phyloP scores from a whole-genome alignment of 768 basidiomycete genomes.

The Tulasnella sp. region DNA sequence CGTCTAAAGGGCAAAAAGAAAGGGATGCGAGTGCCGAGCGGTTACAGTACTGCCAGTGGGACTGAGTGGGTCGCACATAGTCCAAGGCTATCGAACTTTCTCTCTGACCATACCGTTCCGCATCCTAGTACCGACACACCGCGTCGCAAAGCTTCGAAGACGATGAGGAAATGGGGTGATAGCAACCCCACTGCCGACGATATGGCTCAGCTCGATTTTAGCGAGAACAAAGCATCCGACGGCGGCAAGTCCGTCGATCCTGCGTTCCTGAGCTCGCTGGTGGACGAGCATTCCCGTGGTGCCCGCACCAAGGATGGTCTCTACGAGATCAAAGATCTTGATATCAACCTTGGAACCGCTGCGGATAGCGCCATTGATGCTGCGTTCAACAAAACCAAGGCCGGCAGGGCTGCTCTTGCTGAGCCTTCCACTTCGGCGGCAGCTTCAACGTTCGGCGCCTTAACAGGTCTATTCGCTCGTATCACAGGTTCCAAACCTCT shows the following conservation, averaged over 20 bases:
- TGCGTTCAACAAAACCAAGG: conserved; percentile 35
- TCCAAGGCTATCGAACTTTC: no score
- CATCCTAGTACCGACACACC: conserved; percentile 47
- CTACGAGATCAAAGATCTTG: conserved; percentile 77
- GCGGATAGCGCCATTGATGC: conserved; percentile 38
- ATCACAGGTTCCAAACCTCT: conserved; percentile 73
- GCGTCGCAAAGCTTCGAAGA: conserved; percentile 48
- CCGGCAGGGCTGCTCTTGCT: background rate
- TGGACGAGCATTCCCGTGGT: conserved; percentile 28
- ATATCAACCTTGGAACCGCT: conserved; percentile 46
- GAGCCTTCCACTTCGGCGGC: background rate
- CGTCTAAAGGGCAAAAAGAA: conserved; percentile 56
- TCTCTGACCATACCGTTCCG: background rate
- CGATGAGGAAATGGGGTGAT: conserved; percentile 88
- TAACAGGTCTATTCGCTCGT: conserved; percentile 74
- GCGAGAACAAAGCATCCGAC: conserved; percentile 41
- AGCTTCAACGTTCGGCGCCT: conserved; percentile 30
- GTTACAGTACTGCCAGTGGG: conserved; percentile 44
- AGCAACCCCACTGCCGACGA: conserved; percentile 68
- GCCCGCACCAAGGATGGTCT: conserved; percentile 54
- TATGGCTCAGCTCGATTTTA: conserved; percentile 91
- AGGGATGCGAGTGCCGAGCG: conserved; percentile 37
- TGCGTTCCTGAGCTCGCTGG: conserved; percentile 23
- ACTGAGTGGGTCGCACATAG: conserved; percentile 52
- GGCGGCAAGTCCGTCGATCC: conserved; percentile 1